These are phyloP conservation scores for Suillus discolor DNA, from an alignment of 768 basidiomycete species.

Conservation along the genomic window DNA sequence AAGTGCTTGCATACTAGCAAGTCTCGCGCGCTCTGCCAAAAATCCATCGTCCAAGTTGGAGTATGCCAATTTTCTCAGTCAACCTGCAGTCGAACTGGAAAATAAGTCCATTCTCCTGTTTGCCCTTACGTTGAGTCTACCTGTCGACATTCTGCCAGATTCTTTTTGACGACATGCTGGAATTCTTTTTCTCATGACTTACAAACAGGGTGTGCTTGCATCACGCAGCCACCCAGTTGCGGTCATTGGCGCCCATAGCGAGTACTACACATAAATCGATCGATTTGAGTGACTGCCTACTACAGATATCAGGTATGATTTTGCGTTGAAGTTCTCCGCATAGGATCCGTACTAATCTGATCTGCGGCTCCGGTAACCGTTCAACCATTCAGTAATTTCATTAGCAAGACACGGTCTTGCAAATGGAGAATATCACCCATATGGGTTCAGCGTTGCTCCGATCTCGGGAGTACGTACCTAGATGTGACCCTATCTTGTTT, in stretches of 20 bases:
- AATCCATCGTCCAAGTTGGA: constrained; percentile 1
- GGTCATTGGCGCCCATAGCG: constrained; percentile 70
- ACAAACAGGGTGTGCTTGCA: constrained; percentile 18
- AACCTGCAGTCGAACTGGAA: constrained; percentile 59
- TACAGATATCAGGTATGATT: constrained; percentile 58
- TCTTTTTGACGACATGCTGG: constrained; percentile 76
- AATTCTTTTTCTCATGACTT: neutral
- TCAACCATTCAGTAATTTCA: constrained; percentile 73
- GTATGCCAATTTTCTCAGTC: constrained; percentile 38
- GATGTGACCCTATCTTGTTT: constrained; percentile 1
- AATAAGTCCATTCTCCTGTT: constrained; percentile 77
- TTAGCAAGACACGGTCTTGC: constrained; percentile 58
- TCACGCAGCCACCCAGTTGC: neutral
- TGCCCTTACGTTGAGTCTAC: constrained; percentile 75
- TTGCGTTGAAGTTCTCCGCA: constrained; percentile 4
- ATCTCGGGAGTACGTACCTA: constrained; percentile 51
- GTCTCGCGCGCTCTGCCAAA: constrained; percentile 19
- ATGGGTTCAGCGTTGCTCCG: constrained; percentile 32
- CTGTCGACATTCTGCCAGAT: constrained; percentile 39
- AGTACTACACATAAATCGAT: constrained; percentile 44
- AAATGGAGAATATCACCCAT: constrained; percentile 44
- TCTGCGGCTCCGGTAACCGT: neutral
- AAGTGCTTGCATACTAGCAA: constrained; percentile 66
- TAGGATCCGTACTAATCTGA: constrained; percentile 10
- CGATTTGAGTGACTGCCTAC: neutral